A percentile compares a stretch with the other conserved stretches of the same genome.
phyloP scores from a whole-genome alignment of 306 rosid genomes.

The Cicer bijugum region DNA sequence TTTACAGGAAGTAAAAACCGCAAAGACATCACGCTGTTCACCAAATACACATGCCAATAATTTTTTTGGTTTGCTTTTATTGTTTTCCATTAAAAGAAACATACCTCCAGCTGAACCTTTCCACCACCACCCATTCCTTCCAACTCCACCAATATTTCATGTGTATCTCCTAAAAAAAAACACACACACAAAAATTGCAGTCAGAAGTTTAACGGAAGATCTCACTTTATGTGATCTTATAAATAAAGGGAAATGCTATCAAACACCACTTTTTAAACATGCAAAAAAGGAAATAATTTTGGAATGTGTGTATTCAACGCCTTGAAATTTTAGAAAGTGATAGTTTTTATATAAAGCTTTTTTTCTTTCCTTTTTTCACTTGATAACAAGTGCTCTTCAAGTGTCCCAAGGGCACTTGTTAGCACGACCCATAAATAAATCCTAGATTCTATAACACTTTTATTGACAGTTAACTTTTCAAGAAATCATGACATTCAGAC shows the following conservation, averaged over 20 bases:
- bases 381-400: too few relatives aligned
- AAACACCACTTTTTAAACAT: too few relatives aligned
- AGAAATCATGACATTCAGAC: constrained; percentile 28
- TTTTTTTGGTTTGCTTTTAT: constrained; percentile 8
- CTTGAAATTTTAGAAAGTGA: too few relatives aligned
- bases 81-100: constrained; percentile 44
- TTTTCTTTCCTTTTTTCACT: too few relatives aligned
- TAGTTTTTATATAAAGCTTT: too few relatives aligned
- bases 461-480: constrained; percentile 7
- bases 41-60: constrained; percentile 25
- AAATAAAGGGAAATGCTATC: neutral
- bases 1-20: neutral
- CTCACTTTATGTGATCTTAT: constrained; percentile 1
- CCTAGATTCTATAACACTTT: constrained; percentile 11
- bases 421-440: too few relatives aligned
- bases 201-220: constrained; percentile 19
- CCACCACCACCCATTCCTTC: constrained; percentile 99
- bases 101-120: constrained; percentile 81
- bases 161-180: constrained; percentile 65
- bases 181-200: constrained; percentile 38
- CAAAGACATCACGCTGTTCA: constrained; percentile 9
- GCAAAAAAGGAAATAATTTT: too few relatives aligned
- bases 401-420: too few relatives aligned
- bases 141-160: constrained; percentile 81
- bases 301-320: too few relatives aligned